These are phyloP conservation scores for Backusella liffmaniae DNA, from an alignment of 192 early-diverging fungal species.

Conservation along the genomic window DNA sequence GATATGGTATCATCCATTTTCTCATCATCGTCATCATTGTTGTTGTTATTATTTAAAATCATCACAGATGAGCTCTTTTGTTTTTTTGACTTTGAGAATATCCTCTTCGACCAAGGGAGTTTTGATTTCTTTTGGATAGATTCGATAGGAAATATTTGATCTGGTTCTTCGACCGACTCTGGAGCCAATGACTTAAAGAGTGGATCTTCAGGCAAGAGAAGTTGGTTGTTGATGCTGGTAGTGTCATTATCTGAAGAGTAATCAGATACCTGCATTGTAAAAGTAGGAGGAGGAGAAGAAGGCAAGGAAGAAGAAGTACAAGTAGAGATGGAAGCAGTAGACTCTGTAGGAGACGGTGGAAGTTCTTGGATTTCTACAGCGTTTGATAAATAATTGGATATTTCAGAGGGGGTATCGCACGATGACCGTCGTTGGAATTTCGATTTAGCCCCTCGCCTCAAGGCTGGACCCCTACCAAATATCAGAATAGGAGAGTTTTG, in stretches of 20 bases:
- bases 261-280: not conserved
- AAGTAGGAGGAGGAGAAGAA: not conserved
- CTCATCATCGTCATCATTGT: not conserved
- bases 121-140: not conserved
- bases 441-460: not conserved
- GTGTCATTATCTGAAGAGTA: not conserved
- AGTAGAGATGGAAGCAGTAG: not conserved
- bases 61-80: slow-evolving; percentile 1
- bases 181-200: not conserved
- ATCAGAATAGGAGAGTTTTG: slow-evolving; percentile 7
- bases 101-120: not conserved
- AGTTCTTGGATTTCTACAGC: slow-evolving; percentile 1
- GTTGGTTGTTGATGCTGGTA: not conserved
- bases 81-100: not conserved
- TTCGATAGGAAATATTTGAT: not conserved
- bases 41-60: not conserved
- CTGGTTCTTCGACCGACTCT: not conserved
- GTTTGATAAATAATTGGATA: not conserved
- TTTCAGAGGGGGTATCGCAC: slow-evolving; percentile 3
- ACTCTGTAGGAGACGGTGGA: not conserved
- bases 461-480: not conserved
- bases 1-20: not conserved
- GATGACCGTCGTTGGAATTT: slow-evolving; percentile 8
- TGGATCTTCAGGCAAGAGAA: not conserved
- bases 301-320: not conserved